A percentile compares a stretch with the other conserved stretches of the same genome.
These are phyloP conservation scores for Leishmania tropica DNA, from an alignment of 208 protist species.

Conservation along the genomic window DNA sequence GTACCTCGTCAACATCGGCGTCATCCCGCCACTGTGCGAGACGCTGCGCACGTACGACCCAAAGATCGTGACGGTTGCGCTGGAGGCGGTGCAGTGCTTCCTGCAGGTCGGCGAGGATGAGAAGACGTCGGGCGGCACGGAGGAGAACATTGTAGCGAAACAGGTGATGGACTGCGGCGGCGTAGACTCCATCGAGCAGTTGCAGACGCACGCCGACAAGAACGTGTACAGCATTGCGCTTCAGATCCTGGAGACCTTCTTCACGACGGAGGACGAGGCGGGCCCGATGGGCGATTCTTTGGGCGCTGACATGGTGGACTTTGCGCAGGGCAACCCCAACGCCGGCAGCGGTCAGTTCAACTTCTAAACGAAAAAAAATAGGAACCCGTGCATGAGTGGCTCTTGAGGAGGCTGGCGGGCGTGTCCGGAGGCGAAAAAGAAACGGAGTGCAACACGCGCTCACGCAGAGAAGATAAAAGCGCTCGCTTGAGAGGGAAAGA, in stretches of 20 bases:
- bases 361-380: slow-evolving; percentile 21
- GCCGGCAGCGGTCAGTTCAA: slow-evolving; percentile 33
- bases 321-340: slow-evolving; percentile 20
- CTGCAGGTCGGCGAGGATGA: slow-evolving; percentile 83
- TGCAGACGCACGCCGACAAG: slow-evolving; percentile 94
- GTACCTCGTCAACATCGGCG: slow-evolving; percentile 89
- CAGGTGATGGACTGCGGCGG: slow-evolving; percentile 94
- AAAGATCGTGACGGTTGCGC: slow-evolving; percentile 93
- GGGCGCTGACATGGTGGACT: slow-evolving; percentile 23
- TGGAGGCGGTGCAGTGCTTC: slow-evolving; percentile 98
- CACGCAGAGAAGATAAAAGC: background rate
- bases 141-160: slow-evolving; percentile 72
- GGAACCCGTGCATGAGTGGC: background rate
- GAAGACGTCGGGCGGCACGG: slow-evolving; percentile 29
- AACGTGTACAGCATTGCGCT: slow-evolving; percentile 96
- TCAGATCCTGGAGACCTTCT: slow-evolving; percentile 94
- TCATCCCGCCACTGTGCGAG: slow-evolving; percentile 94
- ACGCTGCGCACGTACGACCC: slow-evolving; percentile 88
- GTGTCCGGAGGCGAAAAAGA: background rate
- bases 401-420: background rate
- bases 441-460: background rate
- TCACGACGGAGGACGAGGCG: slow-evolving; percentile 64
- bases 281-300: slow-evolving; percentile 16
- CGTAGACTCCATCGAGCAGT: slow-evolving; percentile 93
- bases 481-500: background rate